Conservation (phyloP, 805 yeast genomes). For the Deakozyma indianensis region DNA sequence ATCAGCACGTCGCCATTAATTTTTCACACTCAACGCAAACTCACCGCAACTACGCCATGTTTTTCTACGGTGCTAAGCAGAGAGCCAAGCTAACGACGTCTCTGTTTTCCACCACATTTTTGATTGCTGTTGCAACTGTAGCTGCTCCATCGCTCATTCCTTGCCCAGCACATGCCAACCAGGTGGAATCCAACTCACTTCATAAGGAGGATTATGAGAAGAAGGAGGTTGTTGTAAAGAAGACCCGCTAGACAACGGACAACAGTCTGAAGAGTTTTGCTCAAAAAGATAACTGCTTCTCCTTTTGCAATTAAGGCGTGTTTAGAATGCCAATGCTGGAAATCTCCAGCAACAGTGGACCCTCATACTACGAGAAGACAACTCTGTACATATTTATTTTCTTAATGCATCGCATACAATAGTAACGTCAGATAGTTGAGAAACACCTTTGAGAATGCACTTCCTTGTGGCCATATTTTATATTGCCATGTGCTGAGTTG, state of each 20-base stretch:
- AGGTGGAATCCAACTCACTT: background rate
- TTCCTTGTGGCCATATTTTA: too few species aligned
- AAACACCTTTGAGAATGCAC: too few species aligned
- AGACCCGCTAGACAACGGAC: background rate
- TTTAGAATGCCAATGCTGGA: too few species aligned
- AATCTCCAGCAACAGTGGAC: too few species aligned
- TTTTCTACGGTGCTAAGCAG: background rate
- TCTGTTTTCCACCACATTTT: constrained; percentile 57
- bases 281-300: too few species aligned
- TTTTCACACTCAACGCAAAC: background rate
- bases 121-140: constrained; percentile 57
- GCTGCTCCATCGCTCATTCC: constrained; percentile 28
- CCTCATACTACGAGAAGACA: too few species aligned
- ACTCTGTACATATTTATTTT: too few species aligned
- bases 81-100: constrained; percentile 35
- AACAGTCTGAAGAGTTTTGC: background rate
- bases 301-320: too few species aligned
- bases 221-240: background rate
- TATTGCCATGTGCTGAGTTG: too few species aligned
- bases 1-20: background rate
- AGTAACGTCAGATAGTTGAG: too few species aligned
- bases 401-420: too few species aligned
- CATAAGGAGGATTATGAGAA: background rate
- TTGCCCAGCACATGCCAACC: constrained; percentile 19
- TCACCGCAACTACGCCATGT: too few species aligned